Conservation (phyloP, 2,329 filamentous ascomycete species). For the Claviceps purpurea region DNA sequence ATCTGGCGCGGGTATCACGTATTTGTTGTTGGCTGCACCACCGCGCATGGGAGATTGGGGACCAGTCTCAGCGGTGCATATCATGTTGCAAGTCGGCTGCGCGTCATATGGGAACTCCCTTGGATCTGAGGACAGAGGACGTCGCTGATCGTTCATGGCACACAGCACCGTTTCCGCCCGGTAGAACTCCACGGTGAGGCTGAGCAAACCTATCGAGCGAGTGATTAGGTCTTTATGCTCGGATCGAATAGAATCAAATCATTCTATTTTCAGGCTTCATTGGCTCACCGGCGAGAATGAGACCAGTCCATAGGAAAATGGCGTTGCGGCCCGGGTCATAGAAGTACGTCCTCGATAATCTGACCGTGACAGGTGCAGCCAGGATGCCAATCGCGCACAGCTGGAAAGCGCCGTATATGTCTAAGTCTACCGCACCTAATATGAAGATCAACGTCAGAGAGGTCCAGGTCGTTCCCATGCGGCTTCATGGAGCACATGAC, state of each 20-base stretch:
- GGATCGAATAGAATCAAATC: neutral
- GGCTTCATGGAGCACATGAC: neutral
- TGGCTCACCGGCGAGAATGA: slow-evolving; percentile 43
- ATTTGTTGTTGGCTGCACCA: slow-evolving; percentile 45
- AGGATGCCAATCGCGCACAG: slow-evolving; percentile 53
- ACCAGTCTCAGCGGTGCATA: slow-evolving; percentile 29
- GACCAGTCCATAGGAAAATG: slow-evolving; percentile 52
- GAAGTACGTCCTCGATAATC: slow-evolving; percentile 50
- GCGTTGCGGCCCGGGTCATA: slow-evolving; percentile 48
- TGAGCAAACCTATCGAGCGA: slow-evolving; percentile 34
- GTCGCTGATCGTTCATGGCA: slow-evolving; percentile 22
- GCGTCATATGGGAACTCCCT: slow-evolving; percentile 30
- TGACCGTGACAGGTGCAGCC: slow-evolving; percentile 48
- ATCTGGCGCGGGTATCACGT: slow-evolving; percentile 44
- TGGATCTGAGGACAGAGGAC: slow-evolving; percentile 20
- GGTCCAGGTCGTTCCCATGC: neutral
- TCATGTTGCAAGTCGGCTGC: slow-evolving; percentile 29
- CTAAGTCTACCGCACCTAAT: slow-evolving; percentile 51
- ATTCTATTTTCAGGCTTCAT: neutral
- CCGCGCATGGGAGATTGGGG: slow-evolving; percentile 42
- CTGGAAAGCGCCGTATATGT: slow-evolving; percentile 55
- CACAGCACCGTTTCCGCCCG: slow-evolving; percentile 34
- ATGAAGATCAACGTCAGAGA: neutral
- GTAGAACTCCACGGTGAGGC: slow-evolving; percentile 52
- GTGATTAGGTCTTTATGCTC: neutral